Evolutionary conservation across 768 basidiomycete genomes (phyloP), one percentile per base, ranked within the genome.

Genomic region (Kwoniella newhampshirensis): DNA sequence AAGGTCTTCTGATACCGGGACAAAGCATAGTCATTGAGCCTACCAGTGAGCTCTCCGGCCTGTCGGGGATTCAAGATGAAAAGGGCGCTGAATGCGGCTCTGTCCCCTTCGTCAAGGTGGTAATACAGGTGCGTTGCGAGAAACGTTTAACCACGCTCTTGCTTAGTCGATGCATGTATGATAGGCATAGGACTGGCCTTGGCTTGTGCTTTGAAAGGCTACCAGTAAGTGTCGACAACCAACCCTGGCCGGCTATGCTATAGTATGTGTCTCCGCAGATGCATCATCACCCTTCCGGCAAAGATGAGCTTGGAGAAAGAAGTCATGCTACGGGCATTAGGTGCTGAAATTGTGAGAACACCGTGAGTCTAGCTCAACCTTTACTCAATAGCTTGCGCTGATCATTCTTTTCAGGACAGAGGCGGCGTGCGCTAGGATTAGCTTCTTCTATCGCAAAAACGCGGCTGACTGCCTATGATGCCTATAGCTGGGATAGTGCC

Each of bases 291-390:
- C 9, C 63, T 96, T 77, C 93, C 93, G 35, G 86, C 91, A 74
- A 97, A 97, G 80, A 98, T 97, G 94, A 91, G 89, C 4, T 76
- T 85, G 83, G 94, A 99, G 79, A 99, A 99, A 77, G 91, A 92
- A 78, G 89, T 89, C 1, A 83, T 89, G 21, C 81, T 99, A 26
- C 86, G 89, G 37, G 91, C 91, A 0, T 82, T 97, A 9, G 94
- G 96, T 3, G 96, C 96, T 2, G 87, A 91, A 74, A 91, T 99
- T 50, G 81, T 98, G 52, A 88, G 96, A 47, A 97, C 96, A 3
- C 94, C 94, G 3, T 91, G 85, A 11, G n/a, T n/a, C n/a, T n/a
- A n/a, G 87, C 87, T 23, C 37, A 25, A 20, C 4, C 9, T 46
- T 44, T 18, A 12, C 9, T 45, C 26, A 37, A 11, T 21, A 37